Conservation (phyloP, 116 monocot species). For the Phalaenopsis hybrid region DNA sequence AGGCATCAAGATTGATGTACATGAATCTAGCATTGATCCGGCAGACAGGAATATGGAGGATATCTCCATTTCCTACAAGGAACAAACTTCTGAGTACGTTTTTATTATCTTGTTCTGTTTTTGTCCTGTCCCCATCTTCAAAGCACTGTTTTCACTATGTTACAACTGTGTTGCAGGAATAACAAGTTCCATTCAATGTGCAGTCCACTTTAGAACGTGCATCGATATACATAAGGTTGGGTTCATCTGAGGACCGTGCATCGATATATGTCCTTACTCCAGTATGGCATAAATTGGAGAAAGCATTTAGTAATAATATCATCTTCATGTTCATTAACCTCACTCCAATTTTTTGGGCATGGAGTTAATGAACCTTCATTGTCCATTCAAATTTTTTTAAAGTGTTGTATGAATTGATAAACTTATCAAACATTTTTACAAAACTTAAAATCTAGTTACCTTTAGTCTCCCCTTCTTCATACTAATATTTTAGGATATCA, state of each 20-base stretch:
- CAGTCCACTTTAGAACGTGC: constrained; percentile 12
- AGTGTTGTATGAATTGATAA: too few relatives aligned
- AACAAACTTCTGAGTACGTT: not conserved
- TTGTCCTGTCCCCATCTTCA: not conserved
- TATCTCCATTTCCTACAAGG: not conserved
- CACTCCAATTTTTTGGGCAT: too few relatives aligned
- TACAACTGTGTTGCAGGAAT: constrained; percentile 3
- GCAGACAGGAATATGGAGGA: not conserved
- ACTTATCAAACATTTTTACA: too few relatives aligned
- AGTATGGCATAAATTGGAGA: too few relatives aligned
- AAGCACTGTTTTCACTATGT: not conserved
- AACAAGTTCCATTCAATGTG: constrained; percentile 6
- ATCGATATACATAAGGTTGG: constrained; percentile 24
- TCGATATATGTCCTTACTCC: not conserved
- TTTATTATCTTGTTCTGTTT: not conserved
- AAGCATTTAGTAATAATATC: too few relatives aligned
- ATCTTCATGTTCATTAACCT: too few relatives aligned
- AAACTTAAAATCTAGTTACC: too few relatives aligned
- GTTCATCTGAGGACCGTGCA: not conserved
- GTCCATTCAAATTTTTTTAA: too few relatives aligned
- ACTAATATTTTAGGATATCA: too few relatives aligned
- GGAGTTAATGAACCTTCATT: too few relatives aligned
- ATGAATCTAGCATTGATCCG: not conserved
- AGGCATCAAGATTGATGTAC: not conserved
- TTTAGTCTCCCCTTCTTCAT: too few relatives aligned